These are phyloP conservation scores for Lentinula edodes DNA, from an alignment of 768 basidiomycete species.

Conservation along the genomic window DNA sequence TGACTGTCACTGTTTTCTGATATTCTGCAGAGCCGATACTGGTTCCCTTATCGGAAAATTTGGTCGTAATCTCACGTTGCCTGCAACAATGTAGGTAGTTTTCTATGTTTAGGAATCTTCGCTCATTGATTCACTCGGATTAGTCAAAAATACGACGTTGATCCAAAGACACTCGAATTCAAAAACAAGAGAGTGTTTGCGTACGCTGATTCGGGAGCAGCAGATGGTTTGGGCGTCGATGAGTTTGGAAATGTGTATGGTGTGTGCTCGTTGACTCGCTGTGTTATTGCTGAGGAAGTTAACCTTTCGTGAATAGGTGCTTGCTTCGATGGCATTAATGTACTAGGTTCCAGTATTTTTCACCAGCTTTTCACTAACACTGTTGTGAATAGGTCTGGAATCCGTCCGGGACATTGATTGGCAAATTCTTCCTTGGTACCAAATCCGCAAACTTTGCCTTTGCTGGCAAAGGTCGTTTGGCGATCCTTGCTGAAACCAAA, in stretches of 20 bases:
- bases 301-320: background rate
- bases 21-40: slow-evolving; percentile 41
- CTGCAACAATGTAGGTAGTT: slow-evolving; percentile 58
- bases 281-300: background rate
- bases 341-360: background rate
- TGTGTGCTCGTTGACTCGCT: slow-evolving; percentile 27
- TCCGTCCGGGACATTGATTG: background rate
- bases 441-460: slow-evolving; percentile 8
- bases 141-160: slow-evolving; percentile 69
- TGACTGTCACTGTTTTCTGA: background rate
- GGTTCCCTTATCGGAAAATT: slow-evolving; percentile 39
- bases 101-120: background rate
- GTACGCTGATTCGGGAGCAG: slow-evolving; percentile 56
- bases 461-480: slow-evolving; percentile 14
- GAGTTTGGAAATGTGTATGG: slow-evolving; percentile 59
- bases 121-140: background rate
- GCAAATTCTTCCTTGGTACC: slow-evolving; percentile 3
- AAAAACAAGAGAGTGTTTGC: slow-evolving; percentile 62
- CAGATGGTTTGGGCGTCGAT: slow-evolving; percentile 67
- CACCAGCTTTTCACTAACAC: background rate
- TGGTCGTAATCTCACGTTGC: slow-evolving; percentile 49
- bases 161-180: slow-evolving; percentile 47
- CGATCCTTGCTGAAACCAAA: slow-evolving; percentile 17
- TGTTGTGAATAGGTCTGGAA: background rate
- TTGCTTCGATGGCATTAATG: background rate